Percentiles rank a stretch among this genome's conserved stretches.
phyloP scores from a whole-genome alignment of 225 moss, liverwort and hornwort species.

The Lunularia cruciata region DNA sequence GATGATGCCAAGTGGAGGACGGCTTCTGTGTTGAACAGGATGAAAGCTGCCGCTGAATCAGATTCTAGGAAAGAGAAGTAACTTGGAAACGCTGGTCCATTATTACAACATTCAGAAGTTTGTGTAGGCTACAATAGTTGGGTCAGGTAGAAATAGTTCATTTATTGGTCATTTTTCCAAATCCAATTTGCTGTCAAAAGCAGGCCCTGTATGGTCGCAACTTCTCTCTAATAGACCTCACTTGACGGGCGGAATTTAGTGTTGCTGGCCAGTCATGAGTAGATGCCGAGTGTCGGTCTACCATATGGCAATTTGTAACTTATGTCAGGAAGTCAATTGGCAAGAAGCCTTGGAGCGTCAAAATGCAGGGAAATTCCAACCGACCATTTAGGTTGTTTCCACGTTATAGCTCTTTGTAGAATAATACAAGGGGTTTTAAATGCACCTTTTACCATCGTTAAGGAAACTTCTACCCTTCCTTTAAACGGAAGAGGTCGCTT shows the following conservation, averaged over 20 bases:
- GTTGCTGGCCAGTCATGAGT: not conserved
- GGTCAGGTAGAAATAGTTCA: not conserved
- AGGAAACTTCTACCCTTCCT: too few relatives aligned
- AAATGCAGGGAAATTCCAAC: too few relatives aligned
- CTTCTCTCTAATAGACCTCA: not conserved
- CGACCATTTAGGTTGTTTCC: too few relatives aligned
- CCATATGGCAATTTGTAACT: too few relatives aligned
- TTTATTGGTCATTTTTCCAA: not conserved
- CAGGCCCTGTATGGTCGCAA: not conserved
- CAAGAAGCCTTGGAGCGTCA: too few relatives aligned
- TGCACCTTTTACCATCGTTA: too few relatives aligned
- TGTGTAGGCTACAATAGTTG: not conserved
- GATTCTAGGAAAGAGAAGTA: conserved; percentile 40
- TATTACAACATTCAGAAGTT: not conserved
- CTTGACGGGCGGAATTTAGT: not conserved
- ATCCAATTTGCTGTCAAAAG: not conserved
- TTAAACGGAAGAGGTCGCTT: too few relatives aligned
- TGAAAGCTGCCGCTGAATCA: conserved; percentile 6
- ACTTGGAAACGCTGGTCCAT: not conserved
- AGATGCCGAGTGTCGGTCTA: too few relatives aligned
- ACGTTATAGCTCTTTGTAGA: too few relatives aligned
- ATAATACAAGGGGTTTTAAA: too few relatives aligned
- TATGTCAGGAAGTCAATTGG: too few relatives aligned
- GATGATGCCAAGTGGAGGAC: conserved; percentile 82
- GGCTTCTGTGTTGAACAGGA: conserved; percentile 17